Evolutionary conservation across 2,329 filamentous ascomycete genomes (phyloP), one percentile per base, ranked within the genome.

Genomic region (Epichloe uncinata): DNA sequence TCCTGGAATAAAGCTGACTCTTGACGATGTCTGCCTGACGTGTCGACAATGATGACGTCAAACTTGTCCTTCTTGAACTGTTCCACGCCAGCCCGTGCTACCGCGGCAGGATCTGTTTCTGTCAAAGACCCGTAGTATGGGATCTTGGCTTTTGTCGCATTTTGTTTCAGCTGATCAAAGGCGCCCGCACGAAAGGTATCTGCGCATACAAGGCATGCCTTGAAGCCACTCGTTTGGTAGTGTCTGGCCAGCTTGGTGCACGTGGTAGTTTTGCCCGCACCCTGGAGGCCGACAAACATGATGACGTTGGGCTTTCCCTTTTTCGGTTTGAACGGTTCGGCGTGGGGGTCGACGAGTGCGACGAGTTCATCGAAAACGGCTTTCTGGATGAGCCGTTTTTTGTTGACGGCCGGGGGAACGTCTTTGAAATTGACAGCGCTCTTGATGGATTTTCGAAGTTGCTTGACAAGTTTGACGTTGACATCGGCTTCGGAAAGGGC

Each of bases 61-160:
- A 98, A 98, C 45, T 83, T 80, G 72, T 98, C 93, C 74, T 96
- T 97, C 73, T 95, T 96, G 75, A 98, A 98, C 69, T 97, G 94
- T 44, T 95, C 89, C 34, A 98, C 93, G 70, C 93, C 93, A 58
- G 96, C 90, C n/a, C 82, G 79, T 0, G 93, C 91, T 16, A 98
- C 93, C 5, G 89, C 83, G 0, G 91, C 89, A 0, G 93, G 93
- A 63, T 98, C 93, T 7, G 90, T 96, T 71, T 98, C 89, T 3
- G 91, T 98, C 56, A 98, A 74, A 51, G 87, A 95, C 60, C 93
- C 93, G 66, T 94, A 98, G 76, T 98, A 98, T 9, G 93, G 93
- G 48, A 98, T 97, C 73, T 97, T 97, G 47, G 93, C 93, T 68
- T 97, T 98, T 35, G 89, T 97, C 1, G 93, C 93, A 66, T 98